Evolutionary conservation across 768 basidiomycete species (phyloP), one percentile per base, ranked within the genome.

Genomic region (Macrocybe gigantea): DNA sequence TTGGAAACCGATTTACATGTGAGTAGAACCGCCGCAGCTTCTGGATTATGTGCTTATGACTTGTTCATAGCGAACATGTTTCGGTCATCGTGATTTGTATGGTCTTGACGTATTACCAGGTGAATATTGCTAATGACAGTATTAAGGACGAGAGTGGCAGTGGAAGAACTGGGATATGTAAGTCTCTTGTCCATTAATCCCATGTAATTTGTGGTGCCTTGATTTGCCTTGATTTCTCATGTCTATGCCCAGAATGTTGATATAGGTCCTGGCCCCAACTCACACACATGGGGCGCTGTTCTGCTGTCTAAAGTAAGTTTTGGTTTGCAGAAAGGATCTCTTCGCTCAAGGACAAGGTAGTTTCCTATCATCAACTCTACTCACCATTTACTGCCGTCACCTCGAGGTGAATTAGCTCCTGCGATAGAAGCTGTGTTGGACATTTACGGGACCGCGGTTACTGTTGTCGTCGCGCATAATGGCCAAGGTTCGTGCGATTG

Each of bases 201-300:
- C 34, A 7, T 47, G 49, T 15, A 40, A 39, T 34, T 31, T 7
- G 12, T 8, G 35, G 3, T 8, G 15, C 29, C n/a, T n/a, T 38
- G 15, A 36, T 14, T 49, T 47, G 35, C 41, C 48, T 51, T 37
- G 33, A n/a, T 9, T n/a, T 39, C 14, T 22, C 22, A 22, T 22
- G 4, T 22, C 1, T 22, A 14, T 33, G 8, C 44, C 15, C 53
- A 93, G 88, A 81, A 93, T 59, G 86, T 91, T 5, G 93, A 95
- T 58, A 70, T 92, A 10, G 93, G 93, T 2, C 93, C 92, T 3
- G 89, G 89, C 36, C 90, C 91, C 2, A 87, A 89, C 59, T 70
- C 82, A 44, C 91, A 94, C 58, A 94, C 92, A 0, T 94, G 92
- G 92, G 92, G 92, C 41, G 86, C 85, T 29, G 82, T 75, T 5